Base-by-base conservation (phyloP, 768 basidiomycete genomes). In the Clathrus columnatus region DNA sequence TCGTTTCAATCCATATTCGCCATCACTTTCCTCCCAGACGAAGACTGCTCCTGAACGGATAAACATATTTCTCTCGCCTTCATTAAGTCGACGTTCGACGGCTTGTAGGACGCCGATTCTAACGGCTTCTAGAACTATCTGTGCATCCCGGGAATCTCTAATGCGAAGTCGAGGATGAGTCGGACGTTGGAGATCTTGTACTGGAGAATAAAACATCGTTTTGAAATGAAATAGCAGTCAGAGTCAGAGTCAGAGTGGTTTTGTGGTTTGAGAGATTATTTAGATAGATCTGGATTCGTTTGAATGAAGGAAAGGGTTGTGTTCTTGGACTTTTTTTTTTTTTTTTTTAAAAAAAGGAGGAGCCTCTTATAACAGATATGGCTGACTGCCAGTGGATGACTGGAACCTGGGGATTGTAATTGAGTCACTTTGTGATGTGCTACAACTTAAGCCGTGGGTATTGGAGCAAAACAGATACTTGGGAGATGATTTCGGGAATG, bases 11-110 rank as follows among this genome's bases (percentile, higher is more conserved):
- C 83, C 82, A 49, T 73, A 73, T 48, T 83, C 82, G 58, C 83
- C 81, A 48, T 84, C 82, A 59, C 76, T 76, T 66, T 85, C 83
- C 62, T 81, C 76, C 84, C 84, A 85, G 45, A 84, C 81, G 62
- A 84, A 85, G 26, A 84, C 72, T 4, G 82, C 76, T 3, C 83
- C 83, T 6, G 81, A 78, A 48, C 70, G 72, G 55, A 85, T 79
- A 61, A 74, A 75, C 50, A 65, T 75, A 5, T 73, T 69, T 52
- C 82, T 68, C 63, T 85, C 82, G 50, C 74, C 70, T 59, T 84
- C 83, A 65, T 84, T 82, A 51, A 84, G 72, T 43, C 83, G 75
- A 23, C 82, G 74, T 30, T 69, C 65, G 26, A 83, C 75, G 18
- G 76, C 75, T 43, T 70, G 69, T 17, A 84, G 70, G 30, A 65